These are phyloP conservation scores for Globisporangium heterothallicum DNA, from an alignment of 352 stramenopile species.

Conservation along the genomic window DNA sequence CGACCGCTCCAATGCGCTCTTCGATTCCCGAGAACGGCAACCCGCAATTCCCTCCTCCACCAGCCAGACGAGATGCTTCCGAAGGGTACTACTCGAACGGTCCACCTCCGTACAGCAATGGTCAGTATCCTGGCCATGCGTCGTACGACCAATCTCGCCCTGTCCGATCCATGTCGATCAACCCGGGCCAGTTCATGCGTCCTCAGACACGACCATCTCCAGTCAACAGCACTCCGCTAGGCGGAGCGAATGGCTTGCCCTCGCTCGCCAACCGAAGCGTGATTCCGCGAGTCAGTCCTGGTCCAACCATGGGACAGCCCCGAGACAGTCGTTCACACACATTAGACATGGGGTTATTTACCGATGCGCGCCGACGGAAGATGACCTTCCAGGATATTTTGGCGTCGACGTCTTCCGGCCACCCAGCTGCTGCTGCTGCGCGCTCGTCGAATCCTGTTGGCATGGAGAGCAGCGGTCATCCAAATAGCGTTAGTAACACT, in stretches of 20 bases:
- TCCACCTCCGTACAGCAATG: conserved; percentile 15
- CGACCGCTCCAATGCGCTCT: conserved; percentile 22
- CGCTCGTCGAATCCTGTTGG: conserved; percentile 5
- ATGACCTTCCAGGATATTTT: conserved; percentile 89
- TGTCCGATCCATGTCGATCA: conserved; percentile 63
- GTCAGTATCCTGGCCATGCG: conserved; percentile 7
- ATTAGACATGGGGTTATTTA: conserved; percentile 80
- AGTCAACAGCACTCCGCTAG: conserved; percentile 13
- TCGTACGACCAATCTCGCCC: conserved; percentile 34
- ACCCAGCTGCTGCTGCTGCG: conserved; percentile 8
- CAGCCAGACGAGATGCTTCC: conserved; percentile 31
- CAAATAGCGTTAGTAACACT: conserved; percentile 18
- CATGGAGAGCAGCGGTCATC: conserved; percentile 9
- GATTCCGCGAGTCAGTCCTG: conserved; percentile 22
- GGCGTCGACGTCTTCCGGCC: conserved; percentile 31
- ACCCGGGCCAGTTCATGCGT: conserved; percentile 37
- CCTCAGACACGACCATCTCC: conserved; percentile 17
- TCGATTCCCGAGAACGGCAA: conserved; percentile 53
- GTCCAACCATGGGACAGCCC: conserved; percentile 61
- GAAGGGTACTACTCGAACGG: conserved; percentile 29
- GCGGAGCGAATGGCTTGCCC: conserved; percentile 30
- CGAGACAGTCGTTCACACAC: conserved; percentile 80
- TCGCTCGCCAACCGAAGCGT: conserved; percentile 51
- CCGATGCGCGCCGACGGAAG: conserved; percentile 65
- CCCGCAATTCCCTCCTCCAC: conserved; percentile 51